Percentiles rank a stretch among this genome's conserved stretches.
phyloP scores from a whole-genome alignment of 164 flowering plant genomes.

The Saururus chinensis region DNA sequence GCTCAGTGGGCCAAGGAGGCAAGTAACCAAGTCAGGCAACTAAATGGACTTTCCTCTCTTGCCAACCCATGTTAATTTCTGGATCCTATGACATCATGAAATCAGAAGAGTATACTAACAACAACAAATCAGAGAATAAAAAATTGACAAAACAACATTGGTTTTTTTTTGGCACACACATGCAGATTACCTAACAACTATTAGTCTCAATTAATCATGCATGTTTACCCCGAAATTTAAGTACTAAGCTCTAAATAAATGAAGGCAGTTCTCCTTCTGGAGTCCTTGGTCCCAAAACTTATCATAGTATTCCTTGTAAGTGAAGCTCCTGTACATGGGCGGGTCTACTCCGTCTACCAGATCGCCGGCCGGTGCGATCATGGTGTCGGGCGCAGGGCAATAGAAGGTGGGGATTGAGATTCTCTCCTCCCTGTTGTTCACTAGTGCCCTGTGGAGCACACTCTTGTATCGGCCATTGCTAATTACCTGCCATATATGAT shows the following conservation, averaged over 20 bases:
- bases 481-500: slow-evolving; percentile 31
- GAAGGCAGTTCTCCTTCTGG: slow-evolving; percentile 22
- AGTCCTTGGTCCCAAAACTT: slow-evolving; percentile 46
- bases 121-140: too few species aligned
- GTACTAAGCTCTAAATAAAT: slow-evolving; percentile 24
- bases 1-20: too few species aligned
- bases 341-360: slow-evolving; percentile 19
- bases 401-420: slow-evolving; percentile 54
- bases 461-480: slow-evolving; percentile 61
- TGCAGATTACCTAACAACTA: too few species aligned
- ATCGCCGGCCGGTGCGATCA: slow-evolving; percentile 31
- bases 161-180: too few species aligned
- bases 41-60: too few species aligned
- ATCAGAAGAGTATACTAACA: too few species aligned
- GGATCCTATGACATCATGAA: too few species aligned
- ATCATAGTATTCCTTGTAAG: slow-evolving; percentile 27
- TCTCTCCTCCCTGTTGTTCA: slow-evolving; percentile 35
- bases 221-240: too few species aligned
- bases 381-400: slow-evolving; percentile 42
- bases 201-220: too few species aligned
- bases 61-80: too few species aligned
- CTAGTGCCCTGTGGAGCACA: slow-evolving; percentile 53
- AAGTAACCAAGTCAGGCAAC: too few species aligned
- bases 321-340: slow-evolving; percentile 26
- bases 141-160: too few species aligned